Percentiles rank a stretch among this genome's conserved stretches.
phyloP scores from a whole-genome alignment of 2,329 filamentous ascomycete genomes.

The Fonsecaea nubica region DNA sequence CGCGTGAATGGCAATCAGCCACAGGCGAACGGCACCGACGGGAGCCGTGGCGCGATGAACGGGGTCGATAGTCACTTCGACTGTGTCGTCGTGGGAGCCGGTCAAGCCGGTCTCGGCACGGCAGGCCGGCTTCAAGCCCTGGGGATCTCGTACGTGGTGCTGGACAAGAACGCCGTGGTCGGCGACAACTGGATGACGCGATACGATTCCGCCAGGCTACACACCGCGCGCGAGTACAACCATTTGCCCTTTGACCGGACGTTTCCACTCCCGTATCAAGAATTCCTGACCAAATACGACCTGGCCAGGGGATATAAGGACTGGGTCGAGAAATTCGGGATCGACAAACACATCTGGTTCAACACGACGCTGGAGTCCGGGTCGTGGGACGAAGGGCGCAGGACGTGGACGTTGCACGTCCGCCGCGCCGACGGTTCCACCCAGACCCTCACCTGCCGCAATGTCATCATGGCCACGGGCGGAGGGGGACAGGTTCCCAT shows the following conservation, averaged over 20 bases:
- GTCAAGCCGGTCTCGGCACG: slow-evolving; percentile 53
- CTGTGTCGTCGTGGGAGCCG: slow-evolving; percentile 49
- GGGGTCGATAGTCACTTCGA: slow-evolving; percentile 38
- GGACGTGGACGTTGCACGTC: slow-evolving; percentile 51
- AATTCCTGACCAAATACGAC: slow-evolving; percentile 42
- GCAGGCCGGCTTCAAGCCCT: slow-evolving; percentile 55
- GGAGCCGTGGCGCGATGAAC: background rate
- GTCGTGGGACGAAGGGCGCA: slow-evolving; percentile 48
- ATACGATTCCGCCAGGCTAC: slow-evolving; percentile 54
- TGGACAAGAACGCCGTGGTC: slow-evolving; percentile 53
- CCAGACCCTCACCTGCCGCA: slow-evolving; percentile 12
- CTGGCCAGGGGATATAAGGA: slow-evolving; percentile 34
- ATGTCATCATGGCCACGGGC: slow-evolving; percentile 28
- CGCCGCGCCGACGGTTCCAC: slow-evolving; percentile 32
- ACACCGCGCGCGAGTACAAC: slow-evolving; percentile 30
- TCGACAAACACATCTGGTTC: slow-evolving; percentile 52
- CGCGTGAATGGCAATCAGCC: slow-evolving; percentile 2
- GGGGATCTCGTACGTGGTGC: slow-evolving; percentile 51
- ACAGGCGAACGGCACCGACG: slow-evolving; percentile 1
- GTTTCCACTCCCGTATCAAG: slow-evolving; percentile 38
- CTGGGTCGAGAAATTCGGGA: slow-evolving; percentile 40
- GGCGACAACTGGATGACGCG: slow-evolving; percentile 57
- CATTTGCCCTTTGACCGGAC: slow-evolving; percentile 43
- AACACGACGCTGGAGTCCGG: slow-evolving; percentile 49
- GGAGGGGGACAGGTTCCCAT: slow-evolving; percentile 27